Evolutionary conservation across 345 rosid genomes (phyloP).

Genomic region (Rubroshorea leprosula): DNA sequence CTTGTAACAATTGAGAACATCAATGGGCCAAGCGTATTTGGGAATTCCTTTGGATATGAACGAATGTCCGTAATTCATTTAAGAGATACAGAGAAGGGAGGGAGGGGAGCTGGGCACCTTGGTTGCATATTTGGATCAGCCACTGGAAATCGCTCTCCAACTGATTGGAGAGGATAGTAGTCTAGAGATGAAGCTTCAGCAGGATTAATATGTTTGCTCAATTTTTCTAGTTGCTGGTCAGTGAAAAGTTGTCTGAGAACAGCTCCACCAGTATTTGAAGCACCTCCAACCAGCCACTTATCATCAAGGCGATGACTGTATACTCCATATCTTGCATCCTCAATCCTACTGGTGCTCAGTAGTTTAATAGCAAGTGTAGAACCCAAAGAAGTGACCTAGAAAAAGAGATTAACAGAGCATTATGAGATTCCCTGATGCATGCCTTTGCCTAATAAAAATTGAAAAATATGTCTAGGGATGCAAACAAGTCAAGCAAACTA

Average conservation of each 20-base stretch:
- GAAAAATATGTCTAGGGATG: too few relatives aligned
- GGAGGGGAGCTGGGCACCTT: conserved; percentile 44
- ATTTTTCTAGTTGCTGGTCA: conserved; percentile 57
- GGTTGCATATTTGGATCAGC: conserved; percentile 84
- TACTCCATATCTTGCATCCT: conserved; percentile 89
- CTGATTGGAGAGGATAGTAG: conserved; percentile 69
- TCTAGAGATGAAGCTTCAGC: conserved; percentile 57
- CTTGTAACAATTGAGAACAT: not conserved
- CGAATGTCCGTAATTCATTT: not conserved
- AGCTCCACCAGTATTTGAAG: conserved; percentile 97
- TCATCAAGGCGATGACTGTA: conserved; percentile 93
- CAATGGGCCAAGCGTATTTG: too few relatives aligned
- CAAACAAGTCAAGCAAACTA: too few relatives aligned
- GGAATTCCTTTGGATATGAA: too few relatives aligned
- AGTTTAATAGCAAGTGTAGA: conserved; percentile 90
- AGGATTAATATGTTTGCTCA: conserved; percentile 71
- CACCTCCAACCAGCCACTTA: conserved; percentile 98
- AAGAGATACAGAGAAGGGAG: conserved; percentile 1
- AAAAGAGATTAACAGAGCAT: too few relatives aligned
- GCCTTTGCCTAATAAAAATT: too few relatives aligned
- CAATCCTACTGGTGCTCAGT: conserved; percentile 69
- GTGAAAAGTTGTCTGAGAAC: conserved; percentile 75
- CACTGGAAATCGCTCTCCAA: conserved; percentile 82
- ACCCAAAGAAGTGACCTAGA: conserved; percentile 86
- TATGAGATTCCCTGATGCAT: too few relatives aligned